Conservation (phyloP, 2,329 filamentous ascomycete species). For the Dactylellina parvicollis region DNA sequence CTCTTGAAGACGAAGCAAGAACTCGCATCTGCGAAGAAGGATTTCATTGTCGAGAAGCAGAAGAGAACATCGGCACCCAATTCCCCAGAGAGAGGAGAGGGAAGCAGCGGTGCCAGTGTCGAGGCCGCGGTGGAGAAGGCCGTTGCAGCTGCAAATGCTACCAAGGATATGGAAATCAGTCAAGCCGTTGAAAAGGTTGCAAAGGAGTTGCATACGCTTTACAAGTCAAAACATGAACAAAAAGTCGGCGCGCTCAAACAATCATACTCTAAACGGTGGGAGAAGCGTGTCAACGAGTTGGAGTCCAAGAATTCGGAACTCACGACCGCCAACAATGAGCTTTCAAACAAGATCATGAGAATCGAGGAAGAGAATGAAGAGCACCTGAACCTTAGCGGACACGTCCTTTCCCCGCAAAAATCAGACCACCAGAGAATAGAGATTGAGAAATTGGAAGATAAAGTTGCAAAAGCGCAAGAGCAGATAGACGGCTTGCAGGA, state of each 20-base stretch:
- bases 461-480: conserved; percentile 61
- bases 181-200: conserved; percentile 88
- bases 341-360: conserved; percentile 47
- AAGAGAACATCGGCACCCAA: conserved; percentile 34
- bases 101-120: conserved; percentile 61
- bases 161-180: conserved; percentile 76
- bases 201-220: conserved; percentile 88
- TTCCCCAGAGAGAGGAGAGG: conserved; percentile 59
- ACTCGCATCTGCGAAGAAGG: conserved; percentile 45
- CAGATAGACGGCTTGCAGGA: conserved; percentile 76
- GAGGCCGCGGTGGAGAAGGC: conserved; percentile 64
- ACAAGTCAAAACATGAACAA: conserved; percentile 96
- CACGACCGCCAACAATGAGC: conserved; percentile 46
- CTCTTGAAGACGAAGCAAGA: conserved; percentile 46
- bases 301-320: conserved; percentile 64
- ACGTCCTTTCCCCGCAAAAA: conserved; percentile 60
- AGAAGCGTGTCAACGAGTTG: conserved; percentile 84
- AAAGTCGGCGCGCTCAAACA: conserved; percentile 91
- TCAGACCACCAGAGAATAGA: conserved; percentile 76
- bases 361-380: conserved; percentile 53
- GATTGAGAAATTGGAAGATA: conserved; percentile 72
- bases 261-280: conserved; percentile 85
- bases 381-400: conserved; percentile 43
- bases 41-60: conserved; percentile 47
- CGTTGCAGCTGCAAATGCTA: conserved; percentile 55